Percentiles rank a stretch among this genome's conserved stretches.
phyloP scores from a whole-genome alignment of 176 grass and related monocot species.

The Pharus latifolius region DNA sequence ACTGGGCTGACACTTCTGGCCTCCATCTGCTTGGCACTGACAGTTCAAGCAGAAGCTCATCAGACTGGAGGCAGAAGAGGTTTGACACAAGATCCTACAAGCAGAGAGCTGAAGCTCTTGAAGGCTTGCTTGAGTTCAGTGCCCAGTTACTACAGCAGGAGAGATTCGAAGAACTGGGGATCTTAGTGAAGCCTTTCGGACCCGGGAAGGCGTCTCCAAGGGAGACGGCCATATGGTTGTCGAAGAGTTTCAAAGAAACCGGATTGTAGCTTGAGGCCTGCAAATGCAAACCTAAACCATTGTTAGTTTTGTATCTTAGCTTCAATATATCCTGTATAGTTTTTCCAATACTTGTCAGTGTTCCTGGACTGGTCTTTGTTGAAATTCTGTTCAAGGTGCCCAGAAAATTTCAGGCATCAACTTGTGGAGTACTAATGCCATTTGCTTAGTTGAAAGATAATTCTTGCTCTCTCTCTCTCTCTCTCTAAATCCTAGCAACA shows the following conservation, averaged over 20 bases:
- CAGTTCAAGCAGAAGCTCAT: slow-evolving; percentile 37
- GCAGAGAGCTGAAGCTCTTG: slow-evolving; percentile 80
- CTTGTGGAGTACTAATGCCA: background rate
- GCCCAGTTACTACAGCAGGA: slow-evolving; percentile 79
- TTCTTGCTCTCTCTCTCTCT: background rate
- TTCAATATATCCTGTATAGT: slow-evolving; percentile 30
- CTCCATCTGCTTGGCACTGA: slow-evolving; percentile 16
- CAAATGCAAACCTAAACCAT: slow-evolving; percentile 4
- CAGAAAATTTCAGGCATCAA: too few species aligned
- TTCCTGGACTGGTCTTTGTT: background rate
- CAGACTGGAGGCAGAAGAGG: slow-evolving; percentile 53
- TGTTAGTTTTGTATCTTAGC: background rate
- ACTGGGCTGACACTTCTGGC: slow-evolving; percentile 1
- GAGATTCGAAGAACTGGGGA: slow-evolving; percentile 72
- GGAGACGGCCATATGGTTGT: slow-evolving; percentile 92
- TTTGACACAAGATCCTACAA: slow-evolving; percentile 68
- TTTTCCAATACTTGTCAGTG: background rate
- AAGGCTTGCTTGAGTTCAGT: slow-evolving; percentile 95
- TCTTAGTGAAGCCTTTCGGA: slow-evolving; percentile 79
- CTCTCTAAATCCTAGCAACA: background rate
- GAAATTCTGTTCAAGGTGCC: too few species aligned
- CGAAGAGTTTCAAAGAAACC: slow-evolving; percentile 80
- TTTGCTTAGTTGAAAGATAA: background rate
- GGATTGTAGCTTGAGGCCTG: slow-evolving; percentile 14
- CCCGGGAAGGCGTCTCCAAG: slow-evolving; percentile 78